These are phyloP conservation scores for Cystobasidium slooffiae DNA, from an alignment of 1,284 basidiomycete species.

Conservation along the genomic window DNA sequence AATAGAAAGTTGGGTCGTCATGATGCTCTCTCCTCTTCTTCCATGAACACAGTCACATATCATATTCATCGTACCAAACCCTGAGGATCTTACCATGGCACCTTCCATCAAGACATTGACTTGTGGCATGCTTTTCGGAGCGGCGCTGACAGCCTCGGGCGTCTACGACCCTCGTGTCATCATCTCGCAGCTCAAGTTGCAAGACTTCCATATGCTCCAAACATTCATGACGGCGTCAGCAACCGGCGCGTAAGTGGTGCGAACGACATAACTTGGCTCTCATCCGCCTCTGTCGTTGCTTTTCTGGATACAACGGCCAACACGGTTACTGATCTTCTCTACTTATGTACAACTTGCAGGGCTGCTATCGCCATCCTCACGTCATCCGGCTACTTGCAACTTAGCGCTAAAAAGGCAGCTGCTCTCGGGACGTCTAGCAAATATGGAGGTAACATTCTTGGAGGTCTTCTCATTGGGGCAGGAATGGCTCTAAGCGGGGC, in stretches of 20 bases:
- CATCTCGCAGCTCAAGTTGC: conserved; percentile 23
- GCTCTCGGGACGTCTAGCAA: background rate
- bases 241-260: conserved; percentile 20
- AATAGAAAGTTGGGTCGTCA: background rate
- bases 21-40: background rate
- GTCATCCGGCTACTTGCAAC: conserved; percentile 2
- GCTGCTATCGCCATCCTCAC: conserved; percentile 11
- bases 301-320: background rate
- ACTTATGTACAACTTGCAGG: background rate
- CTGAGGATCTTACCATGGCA: conserved; percentile 1
- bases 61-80: background rate
- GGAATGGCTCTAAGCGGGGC: conserved; percentile 41
- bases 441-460: conserved; percentile 33
- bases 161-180: conserved; percentile 32
- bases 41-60: background rate
- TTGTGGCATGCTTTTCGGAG: conserved; percentile 35
- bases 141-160: conserved; percentile 32
- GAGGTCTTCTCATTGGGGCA: conserved; percentile 23
- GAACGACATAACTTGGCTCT: background rate
- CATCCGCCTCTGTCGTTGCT: background rate
- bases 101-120: background rate
- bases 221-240: conserved; percentile 30
- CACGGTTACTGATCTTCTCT: conserved; percentile 2
- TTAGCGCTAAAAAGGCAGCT: conserved; percentile 15
- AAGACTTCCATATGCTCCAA: conserved; percentile 25